These are phyloP conservation scores for Amphibolis antarctica DNA, from an alignment of 106 monocot genomes.

Conservation along the genomic window DNA sequence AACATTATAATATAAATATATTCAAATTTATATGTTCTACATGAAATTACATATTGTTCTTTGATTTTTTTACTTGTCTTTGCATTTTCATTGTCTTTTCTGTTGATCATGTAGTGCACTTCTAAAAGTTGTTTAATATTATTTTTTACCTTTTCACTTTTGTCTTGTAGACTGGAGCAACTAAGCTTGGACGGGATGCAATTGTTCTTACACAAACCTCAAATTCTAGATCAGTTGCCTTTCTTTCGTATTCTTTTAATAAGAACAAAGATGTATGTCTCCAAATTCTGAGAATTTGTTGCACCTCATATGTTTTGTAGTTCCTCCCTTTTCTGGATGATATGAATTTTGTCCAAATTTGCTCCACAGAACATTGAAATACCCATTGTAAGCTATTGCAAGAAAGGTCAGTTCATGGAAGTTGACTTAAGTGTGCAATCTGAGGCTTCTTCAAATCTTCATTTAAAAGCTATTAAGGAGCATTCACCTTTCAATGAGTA, in stretches of 20 bases:
- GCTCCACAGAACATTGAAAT: slow-evolving; percentile 52
- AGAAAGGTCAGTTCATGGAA: slow-evolving; percentile 55
- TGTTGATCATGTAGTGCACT: too few species aligned
- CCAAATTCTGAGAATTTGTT: background rate
- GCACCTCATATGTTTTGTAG: background rate
- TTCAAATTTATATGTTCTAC: too few species aligned
- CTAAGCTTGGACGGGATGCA: slow-evolving; percentile 65
- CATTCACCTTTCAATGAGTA: slow-evolving; percentile 82
- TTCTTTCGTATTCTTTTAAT: slow-evolving; percentile 68
- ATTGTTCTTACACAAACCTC: slow-evolving; percentile 58
- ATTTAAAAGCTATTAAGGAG: slow-evolving; percentile 60
- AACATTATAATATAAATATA: too few species aligned
- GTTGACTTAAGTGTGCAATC: slow-evolving; percentile 49
- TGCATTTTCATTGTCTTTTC: too few species aligned
- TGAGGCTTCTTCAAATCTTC: slow-evolving; percentile 24
- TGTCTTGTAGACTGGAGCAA: too few species aligned
- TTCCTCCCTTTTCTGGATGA: background rate
- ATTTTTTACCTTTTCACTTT: too few species aligned
- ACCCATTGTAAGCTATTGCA: slow-evolving; percentile 50
- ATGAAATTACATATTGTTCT: too few species aligned
- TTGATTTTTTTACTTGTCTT: too few species aligned
- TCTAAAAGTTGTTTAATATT: too few species aligned
- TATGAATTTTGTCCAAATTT: background rate
- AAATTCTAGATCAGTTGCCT: slow-evolving; percentile 55
- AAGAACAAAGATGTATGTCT: slow-evolving; percentile 42